phyloP scores from a whole-genome alignment of 495 filamentous ascomycete genomes.

The Penicillium daleae region DNA sequence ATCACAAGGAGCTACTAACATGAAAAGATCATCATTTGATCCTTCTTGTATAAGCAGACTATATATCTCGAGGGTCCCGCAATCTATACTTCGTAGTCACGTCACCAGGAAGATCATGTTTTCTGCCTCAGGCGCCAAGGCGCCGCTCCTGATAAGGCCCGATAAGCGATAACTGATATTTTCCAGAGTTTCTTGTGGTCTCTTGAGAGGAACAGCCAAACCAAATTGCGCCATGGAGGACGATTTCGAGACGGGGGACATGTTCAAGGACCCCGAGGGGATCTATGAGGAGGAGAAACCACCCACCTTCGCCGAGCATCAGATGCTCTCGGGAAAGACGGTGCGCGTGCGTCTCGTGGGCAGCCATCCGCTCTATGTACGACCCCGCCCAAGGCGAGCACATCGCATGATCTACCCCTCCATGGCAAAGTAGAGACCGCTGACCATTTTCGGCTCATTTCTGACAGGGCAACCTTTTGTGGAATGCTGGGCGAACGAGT shows the following conservation, averaged over 20 bases:
- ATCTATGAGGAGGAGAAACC: slow-evolving; percentile 74
- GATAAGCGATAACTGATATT: slow-evolving; percentile 22
- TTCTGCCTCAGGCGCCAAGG: slow-evolving; percentile 12
- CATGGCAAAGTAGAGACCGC: not conserved
- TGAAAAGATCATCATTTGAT: too few relatives aligned
- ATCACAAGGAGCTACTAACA: too few relatives aligned
- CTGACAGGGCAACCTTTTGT: slow-evolving; percentile 77
- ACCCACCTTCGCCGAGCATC: slow-evolving; percentile 70
- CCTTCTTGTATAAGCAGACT: too few relatives aligned
- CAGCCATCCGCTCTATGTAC: slow-evolving; percentile 85
- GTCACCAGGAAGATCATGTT: not conserved
- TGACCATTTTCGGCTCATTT: slow-evolving; percentile 7
- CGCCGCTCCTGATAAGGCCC: slow-evolving; percentile 2
- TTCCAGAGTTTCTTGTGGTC: slow-evolving; percentile 3
- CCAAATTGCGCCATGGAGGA: slow-evolving; percentile 38
- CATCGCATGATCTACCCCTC: slow-evolving; percentile 5
- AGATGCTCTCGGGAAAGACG: slow-evolving; percentile 63
- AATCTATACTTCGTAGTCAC: not conserved
- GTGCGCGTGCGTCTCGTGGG: slow-evolving; percentile 83
- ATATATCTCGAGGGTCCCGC: too few relatives aligned
- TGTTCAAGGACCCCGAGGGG: slow-evolving; percentile 80
- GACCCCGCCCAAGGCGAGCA: slow-evolving; percentile 15
- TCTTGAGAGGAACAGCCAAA: not conserved
- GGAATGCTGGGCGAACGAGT: slow-evolving; percentile 81
- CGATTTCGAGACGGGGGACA: slow-evolving; percentile 48